These are phyloP conservation scores for Sungouiozyma ichnusensis DNA, from an alignment of 805 yeast species.

Conservation along the genomic window DNA sequence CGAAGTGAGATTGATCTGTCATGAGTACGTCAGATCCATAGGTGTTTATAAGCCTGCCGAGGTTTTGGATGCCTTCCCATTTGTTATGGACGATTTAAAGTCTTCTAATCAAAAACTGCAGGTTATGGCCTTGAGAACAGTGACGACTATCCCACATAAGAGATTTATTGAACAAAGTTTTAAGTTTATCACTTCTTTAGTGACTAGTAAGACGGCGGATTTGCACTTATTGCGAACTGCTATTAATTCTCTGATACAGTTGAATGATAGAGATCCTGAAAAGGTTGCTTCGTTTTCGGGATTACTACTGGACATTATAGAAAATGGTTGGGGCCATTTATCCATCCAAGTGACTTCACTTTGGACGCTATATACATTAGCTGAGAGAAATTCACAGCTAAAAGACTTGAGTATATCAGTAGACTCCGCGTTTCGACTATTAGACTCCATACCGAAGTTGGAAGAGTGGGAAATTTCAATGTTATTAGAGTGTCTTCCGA, in stretches of 20 bases:
- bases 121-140: conserved; percentile 52
- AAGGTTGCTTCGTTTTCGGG: conserved; percentile 39
- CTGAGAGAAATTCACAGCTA: conserved; percentile 34
- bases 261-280: conserved; percentile 46
- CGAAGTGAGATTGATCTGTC: conserved; percentile 63
- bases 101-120: conserved; percentile 40
- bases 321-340: conserved; percentile 43
- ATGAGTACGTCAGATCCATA: conserved; percentile 52
- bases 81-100: conserved; percentile 42
- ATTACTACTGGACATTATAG: conserved; percentile 16
- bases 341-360: conserved; percentile 63
- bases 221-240: conserved; percentile 60
- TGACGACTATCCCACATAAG: conserved; percentile 47
- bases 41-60: conserved; percentile 47
- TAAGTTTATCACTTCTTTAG: conserved; percentile 25
- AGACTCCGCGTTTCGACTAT: conserved; percentile 29
- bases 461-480: conserved; percentile 70
- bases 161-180: conserved; percentile 42
- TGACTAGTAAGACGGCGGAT: conserved; percentile 36
- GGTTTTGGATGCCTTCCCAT: conserved; percentile 45
- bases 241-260: conserved; percentile 54
- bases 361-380: conserved; percentile 53
- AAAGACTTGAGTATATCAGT: conserved; percentile 31
- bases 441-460: conserved; percentile 26
- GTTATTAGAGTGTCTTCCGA: conserved; percentile 48